Evolutionary conservation across 129 eudicot genomes (phyloP).

Genomic region (Flaveria sonorensis): DNA sequence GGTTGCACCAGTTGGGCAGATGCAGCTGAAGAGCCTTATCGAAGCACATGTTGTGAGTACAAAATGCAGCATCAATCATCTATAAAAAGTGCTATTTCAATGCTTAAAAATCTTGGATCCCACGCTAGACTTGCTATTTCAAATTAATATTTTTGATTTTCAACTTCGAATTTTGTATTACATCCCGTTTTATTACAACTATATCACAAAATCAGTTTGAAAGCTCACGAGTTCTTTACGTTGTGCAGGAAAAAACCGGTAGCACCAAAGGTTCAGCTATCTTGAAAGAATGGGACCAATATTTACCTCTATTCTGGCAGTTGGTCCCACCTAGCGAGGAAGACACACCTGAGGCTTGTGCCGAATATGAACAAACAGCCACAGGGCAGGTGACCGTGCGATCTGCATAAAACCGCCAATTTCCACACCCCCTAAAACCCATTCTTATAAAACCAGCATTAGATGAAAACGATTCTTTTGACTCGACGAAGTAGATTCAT

Average conservation of each 20-base stretch:
- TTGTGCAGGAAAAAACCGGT: constrained; percentile 85
- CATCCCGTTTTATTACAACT: background rate
- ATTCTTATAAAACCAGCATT: constrained; percentile 22
- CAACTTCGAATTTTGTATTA: background rate
- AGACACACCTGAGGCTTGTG: constrained; percentile 99
- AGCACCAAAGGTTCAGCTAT: constrained; percentile 79
- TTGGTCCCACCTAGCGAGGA: constrained; percentile 99
- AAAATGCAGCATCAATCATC: background rate
- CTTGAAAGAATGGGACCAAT: constrained; percentile 94
- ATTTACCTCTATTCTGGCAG: constrained; percentile 95
- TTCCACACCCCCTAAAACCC: constrained; percentile 3
- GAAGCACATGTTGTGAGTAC: constrained; percentile 95
- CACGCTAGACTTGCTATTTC: background rate
- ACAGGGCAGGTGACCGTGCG: constrained; percentile 67
- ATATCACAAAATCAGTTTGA: background rate
- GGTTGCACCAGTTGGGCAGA: constrained; percentile 98
- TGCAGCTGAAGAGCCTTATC: constrained; percentile 94
- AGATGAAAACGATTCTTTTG: constrained; percentile 29
- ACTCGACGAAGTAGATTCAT: constrained; percentile 15
- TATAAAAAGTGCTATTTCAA: background rate
- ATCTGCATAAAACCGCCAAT: constrained; percentile 49
- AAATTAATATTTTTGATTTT: background rate
- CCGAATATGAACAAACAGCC: constrained; percentile 67
- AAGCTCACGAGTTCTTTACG: background rate
- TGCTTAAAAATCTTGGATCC: background rate